Base-by-base conservation (phyloP, 2,329 filamentous ascomycete genomes). In the Drechslerella coelobrocha region DNA sequence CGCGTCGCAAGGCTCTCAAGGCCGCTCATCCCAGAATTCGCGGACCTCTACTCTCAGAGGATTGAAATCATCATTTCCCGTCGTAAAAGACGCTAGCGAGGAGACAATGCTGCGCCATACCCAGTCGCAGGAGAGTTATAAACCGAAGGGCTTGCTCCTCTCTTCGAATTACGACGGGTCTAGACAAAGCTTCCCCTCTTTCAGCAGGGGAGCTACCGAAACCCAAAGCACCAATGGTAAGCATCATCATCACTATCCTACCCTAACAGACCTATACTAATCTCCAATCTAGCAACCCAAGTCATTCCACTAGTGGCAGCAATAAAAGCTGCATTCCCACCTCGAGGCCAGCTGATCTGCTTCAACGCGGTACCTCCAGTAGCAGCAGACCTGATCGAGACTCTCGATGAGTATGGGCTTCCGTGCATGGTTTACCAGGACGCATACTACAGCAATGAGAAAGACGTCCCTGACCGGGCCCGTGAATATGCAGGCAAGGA, bases 401-500 rank as follows among this genome's bases (percentile, higher is more conserved):
- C 86, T 0, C 83, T 91, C 77, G 78, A 82, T 74, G 77, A 81
- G n/a, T 79, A 82, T 63, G 83, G 83, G 10, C 79, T 87, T 7
- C 89, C 89, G 0, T 82, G 88, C 65, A 84, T 89, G 12, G 84
- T 97, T 52, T 95, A 96, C 73, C 90, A 92, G 78, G 88, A 92
- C 76, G 88, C 92, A 0, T 92, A 88, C 76, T 97, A 96, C 77
- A 90, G 92, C 74, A 83, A 90, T 26, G 91, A 95, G 72, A 83
- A 83, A 54, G 94, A 97, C 78, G 89, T 97, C 0, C 92, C 92
- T 10, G 84, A 88, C 39, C 85, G 88, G 57, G 79, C 84, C 29
- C 84, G 91, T 57, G 91, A 96, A 78, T 97, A 96, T 79, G 93
- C 90, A 5, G 93, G 93, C 2, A 87, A 87, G 74, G 90, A 95